phyloP scores from a whole-genome alignment of 192 early-diverging fungal genomes.

The Coemansia sp. region DNA sequence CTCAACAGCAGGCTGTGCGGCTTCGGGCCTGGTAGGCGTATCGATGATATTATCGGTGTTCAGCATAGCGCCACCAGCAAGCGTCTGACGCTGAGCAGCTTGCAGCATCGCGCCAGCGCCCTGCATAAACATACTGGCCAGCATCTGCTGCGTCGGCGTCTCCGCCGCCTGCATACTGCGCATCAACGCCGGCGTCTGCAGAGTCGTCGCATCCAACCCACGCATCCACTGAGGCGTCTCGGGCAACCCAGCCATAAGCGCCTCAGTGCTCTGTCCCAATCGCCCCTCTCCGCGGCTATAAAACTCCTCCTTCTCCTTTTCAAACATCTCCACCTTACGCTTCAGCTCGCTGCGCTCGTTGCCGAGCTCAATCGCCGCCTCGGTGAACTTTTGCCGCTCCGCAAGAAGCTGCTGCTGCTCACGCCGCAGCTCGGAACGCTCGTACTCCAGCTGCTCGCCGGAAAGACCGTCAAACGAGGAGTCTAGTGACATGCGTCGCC shows the following conservation, averaged over 20 bases:
- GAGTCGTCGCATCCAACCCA: constrained; percentile 19
- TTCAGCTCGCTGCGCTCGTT: constrained; percentile 58
- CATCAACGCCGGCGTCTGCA: constrained; percentile 39
- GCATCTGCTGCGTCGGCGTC: constrained; percentile 36
- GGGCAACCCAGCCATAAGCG: constrained; percentile 34
- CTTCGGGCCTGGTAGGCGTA: not conserved
- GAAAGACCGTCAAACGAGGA: constrained; percentile 52
- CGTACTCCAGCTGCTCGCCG: constrained; percentile 43
- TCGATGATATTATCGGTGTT: not conserved
- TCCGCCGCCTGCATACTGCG: constrained; percentile 27
- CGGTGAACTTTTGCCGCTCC: constrained; percentile 65
- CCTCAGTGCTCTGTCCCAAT: constrained; percentile 10
- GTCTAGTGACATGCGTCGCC: constrained; percentile 10
- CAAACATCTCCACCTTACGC: constrained; percentile 35
- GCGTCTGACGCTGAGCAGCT: not conserved
- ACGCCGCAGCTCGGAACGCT: constrained; percentile 46
- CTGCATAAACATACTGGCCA: constrained; percentile 31
- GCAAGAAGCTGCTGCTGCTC: constrained; percentile 58
- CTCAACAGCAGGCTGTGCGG: too few relatives aligned
- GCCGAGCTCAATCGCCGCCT: constrained; percentile 69
- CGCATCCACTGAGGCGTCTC: constrained; percentile 50
- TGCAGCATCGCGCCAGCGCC: constrained; percentile 4
- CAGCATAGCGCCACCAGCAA: not conserved
- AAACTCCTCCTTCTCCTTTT: not conserved
- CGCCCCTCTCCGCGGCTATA: not conserved